Percentiles rank a stretch among this genome's conserved stretches.
These are phyloP conservation scores for Citrullus mucosospermus DNA, from an alignment of 306 rosid genomes.

Conservation along the genomic window DNA sequence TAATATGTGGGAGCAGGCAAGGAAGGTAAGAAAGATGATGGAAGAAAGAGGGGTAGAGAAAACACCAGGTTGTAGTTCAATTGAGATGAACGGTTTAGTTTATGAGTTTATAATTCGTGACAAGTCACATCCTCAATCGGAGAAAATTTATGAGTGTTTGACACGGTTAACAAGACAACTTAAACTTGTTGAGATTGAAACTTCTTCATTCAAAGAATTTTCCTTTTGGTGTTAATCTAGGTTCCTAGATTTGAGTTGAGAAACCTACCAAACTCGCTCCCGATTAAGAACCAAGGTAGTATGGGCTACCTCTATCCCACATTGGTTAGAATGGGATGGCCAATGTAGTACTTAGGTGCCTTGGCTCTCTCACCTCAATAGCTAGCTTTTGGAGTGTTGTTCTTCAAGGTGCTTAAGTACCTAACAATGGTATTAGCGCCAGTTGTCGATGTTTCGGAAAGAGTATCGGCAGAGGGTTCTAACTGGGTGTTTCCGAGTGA, in stretches of 20 bases:
- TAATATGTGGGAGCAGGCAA: conserved; percentile 47
- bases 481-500: too few species aligned
- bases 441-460: too few species aligned
- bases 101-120: conserved; percentile 87
- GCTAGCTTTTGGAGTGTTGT: too few species aligned
- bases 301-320: too few species aligned
- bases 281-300: too few species aligned
- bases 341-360: too few species aligned
- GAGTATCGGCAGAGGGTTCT: too few species aligned
- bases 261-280: not conserved
- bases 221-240: not conserved
- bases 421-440: too few species aligned
- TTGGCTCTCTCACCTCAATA: too few species aligned
- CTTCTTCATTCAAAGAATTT: not conserved
- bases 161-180: conserved; percentile 35
- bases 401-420: too few species aligned
- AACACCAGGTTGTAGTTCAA: conserved; percentile 82
- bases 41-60: conserved; percentile 68
- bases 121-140: conserved; percentile 57
- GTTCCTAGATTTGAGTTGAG: not conserved
- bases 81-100: conserved; percentile 67
- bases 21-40: conserved; percentile 37
- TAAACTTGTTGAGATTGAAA: not conserved
- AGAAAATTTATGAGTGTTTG: conserved; percentile 50
- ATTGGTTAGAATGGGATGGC: too few species aligned